These are phyloP conservation scores for Gentiana macrophylla DNA, from an alignment of 257 asterid species.

Conservation along the genomic window DNA sequence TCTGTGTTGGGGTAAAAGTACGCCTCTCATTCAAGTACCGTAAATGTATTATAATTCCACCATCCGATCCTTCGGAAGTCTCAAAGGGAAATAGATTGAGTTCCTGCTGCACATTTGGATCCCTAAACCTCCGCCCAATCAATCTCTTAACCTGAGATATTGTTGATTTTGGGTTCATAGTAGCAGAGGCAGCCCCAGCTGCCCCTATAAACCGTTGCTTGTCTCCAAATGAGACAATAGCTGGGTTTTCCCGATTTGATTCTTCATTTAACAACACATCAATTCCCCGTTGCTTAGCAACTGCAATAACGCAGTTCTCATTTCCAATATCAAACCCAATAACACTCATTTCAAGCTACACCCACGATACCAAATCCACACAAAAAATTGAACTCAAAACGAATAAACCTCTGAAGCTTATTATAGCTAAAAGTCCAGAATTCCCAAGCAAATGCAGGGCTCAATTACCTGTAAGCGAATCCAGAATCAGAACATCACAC, in stretches of 20 bases:
- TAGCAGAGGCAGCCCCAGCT: constrained; percentile 90
- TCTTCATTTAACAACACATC: constrained; percentile 86
- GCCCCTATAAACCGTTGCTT: constrained; percentile 88
- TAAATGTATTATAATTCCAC: constrained; percentile 65
- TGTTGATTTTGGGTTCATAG: constrained; percentile 89
- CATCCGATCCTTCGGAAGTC: constrained; percentile 70
- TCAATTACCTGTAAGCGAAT: constrained; percentile 4
- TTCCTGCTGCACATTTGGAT: constrained; percentile 65
- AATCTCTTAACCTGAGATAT: constrained; percentile 85
- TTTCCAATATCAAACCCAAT: constrained; percentile 93
- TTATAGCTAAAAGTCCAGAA: constrained; percentile 8
- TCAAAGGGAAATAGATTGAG: constrained; percentile 60
- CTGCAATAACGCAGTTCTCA: constrained; percentile 88
- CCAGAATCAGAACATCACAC: constrained; percentile 5
- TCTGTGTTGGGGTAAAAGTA: constrained; percentile 63
- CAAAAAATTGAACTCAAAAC: background rate
- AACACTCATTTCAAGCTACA: constrained; percentile 51
- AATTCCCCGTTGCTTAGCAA: constrained; percentile 72
- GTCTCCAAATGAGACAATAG: constrained; percentile 85
- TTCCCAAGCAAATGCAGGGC: constrained; percentile 4
- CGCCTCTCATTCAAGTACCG: constrained; percentile 51
- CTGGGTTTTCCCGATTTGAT: constrained; percentile 82
- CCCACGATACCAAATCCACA: background rate
- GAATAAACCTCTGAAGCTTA: constrained; percentile 11
- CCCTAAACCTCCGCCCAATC: constrained; percentile 58